phyloP scores from a whole-genome alignment of 179 eudicot species.

The Beta macrorhiza region DNA sequence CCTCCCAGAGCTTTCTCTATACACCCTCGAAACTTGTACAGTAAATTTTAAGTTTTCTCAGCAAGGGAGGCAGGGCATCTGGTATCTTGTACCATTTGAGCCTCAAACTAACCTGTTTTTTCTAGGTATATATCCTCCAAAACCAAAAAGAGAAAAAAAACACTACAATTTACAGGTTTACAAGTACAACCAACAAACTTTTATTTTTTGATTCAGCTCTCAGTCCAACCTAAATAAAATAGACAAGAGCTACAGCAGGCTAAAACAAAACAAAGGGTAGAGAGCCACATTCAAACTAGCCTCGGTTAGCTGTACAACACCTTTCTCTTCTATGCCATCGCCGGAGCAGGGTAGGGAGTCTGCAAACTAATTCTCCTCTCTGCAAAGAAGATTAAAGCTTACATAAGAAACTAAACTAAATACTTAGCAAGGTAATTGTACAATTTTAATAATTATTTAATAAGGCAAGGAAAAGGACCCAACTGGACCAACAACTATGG shows the following conservation, averaged over 20 bases:
- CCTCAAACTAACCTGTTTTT: constrained; percentile 56
- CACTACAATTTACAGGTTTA: constrained; percentile 45
- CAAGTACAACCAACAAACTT: constrained; percentile 49
- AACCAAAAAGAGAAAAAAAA: background rate
- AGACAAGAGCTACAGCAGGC: constrained; percentile 39
- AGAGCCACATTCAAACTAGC: constrained; percentile 44
- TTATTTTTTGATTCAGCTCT: constrained; percentile 45
- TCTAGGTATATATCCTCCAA: constrained; percentile 54
- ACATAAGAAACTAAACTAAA: background rate
- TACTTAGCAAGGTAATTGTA: background rate
- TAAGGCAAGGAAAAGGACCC: too few species aligned
- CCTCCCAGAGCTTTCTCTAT: constrained; percentile 35
- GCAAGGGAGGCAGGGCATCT: constrained; percentile 35
- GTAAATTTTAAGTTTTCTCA: constrained; percentile 35
- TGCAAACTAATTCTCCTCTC: constrained; percentile 75
- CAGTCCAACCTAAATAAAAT: constrained; percentile 38
- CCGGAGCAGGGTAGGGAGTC: constrained; percentile 44
- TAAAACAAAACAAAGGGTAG: constrained; percentile 29
- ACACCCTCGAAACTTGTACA: constrained; percentile 46
- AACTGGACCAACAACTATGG: too few species aligned
- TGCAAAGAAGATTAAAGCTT: constrained; percentile 28
- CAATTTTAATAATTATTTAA: too few species aligned
- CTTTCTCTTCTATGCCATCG: constrained; percentile 39
- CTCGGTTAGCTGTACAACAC: constrained; percentile 74
- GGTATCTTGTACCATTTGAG: constrained; percentile 54